Evolutionary conservation across 1,284 basidiomycete species (phyloP), one percentile per base, ranked within the genome.

Genomic region (Fomitopsis schrenkii): DNA sequence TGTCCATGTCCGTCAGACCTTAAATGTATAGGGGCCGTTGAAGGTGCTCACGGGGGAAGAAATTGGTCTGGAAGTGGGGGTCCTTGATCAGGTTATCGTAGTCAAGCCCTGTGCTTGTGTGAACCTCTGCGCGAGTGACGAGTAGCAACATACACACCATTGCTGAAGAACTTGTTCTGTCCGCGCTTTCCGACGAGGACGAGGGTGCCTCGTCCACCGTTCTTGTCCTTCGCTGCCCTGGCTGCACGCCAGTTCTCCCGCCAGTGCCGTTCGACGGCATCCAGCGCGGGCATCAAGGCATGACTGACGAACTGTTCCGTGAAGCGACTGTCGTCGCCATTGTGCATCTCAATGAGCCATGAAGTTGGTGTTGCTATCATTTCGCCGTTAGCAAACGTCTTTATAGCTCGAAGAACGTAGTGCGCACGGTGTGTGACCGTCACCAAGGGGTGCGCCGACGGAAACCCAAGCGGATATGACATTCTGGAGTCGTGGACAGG

Each of bases 151-250:
- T 15, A 19, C 57, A 19, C 36, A 85, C 93, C 94, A 71, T 95
- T 95, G 73, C 88, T 91, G 75, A 95, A 96, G 81, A 95, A 96
- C 76, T 94, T 95, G 71, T 93, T 84, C 70, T 91, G 87, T 60
- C 81, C 81, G 62, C 81, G 80, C 58, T 83, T 84, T 5, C 91
- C 91, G 3, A 92, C 86, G 56, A 95, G 84, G 59, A 96, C 85
- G 40, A 96, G 75, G 1, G 91, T 87, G 19, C 93, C 94, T 64
- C 83, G 69, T 14, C 70, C 68, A 64, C 68, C 66, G 15, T 61
- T 76, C 57, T 74, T 73, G 59, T 75, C 77, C 68, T 77, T 78
- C 55, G 68, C 75, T 44, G 76, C 71, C 35, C 75, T 71, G 2
- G 79, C 77, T 19, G 74, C 70, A 41, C 84, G 78, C 77, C 80